A percentile compares a stretch with the other conserved stretches of the same genome.
Conservation (phyloP, 1,139 yeast species). For the Debaryomyces psychrophilus region DNA sequence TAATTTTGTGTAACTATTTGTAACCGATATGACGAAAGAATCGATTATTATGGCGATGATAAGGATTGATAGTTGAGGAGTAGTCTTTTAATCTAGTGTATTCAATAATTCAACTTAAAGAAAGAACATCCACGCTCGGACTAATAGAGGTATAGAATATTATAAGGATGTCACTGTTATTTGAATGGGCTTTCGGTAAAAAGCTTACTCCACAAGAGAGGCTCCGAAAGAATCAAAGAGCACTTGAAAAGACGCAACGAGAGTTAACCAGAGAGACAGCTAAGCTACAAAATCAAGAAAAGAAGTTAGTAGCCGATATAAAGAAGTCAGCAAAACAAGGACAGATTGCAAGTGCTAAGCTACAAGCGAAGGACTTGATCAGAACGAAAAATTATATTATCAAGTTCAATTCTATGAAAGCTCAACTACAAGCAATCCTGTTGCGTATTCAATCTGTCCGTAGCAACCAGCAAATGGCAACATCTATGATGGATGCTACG, state of each 20-base stretch:
- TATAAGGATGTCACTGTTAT: conserved; percentile 51
- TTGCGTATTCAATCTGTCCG: conserved; percentile 88
- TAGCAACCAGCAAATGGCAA: conserved; percentile 93
- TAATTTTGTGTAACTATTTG: background rate
- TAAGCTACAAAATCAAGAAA: conserved; percentile 88
- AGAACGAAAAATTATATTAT: conserved; percentile 81
- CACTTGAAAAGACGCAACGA: conserved; percentile 90
- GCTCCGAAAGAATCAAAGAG: conserved; percentile 91
- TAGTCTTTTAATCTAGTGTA: background rate
- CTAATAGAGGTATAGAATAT: background rate
- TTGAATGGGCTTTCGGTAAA: conserved; percentile 97
- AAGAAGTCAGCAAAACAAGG: conserved; percentile 90
- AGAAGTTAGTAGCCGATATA: conserved; percentile 80
- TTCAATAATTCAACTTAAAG: background rate
- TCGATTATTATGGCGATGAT: background rate
- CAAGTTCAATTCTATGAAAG: conserved; percentile 91
- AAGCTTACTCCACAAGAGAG: conserved; percentile 92
- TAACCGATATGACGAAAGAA: background rate
- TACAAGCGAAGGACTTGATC: conserved; percentile 93
- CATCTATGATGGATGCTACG: conserved; percentile 96
- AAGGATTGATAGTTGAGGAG: background rate
- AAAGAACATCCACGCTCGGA: background rate
- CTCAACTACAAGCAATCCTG: conserved; percentile 92
- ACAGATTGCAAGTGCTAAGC: conserved; percentile 85
- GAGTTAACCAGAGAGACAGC: conserved; percentile 86